These are phyloP conservation scores for Penicillium sp. DNA, from an alignment of 2,329 filamentous ascomycete genomes.

Conservation along the genomic window DNA sequence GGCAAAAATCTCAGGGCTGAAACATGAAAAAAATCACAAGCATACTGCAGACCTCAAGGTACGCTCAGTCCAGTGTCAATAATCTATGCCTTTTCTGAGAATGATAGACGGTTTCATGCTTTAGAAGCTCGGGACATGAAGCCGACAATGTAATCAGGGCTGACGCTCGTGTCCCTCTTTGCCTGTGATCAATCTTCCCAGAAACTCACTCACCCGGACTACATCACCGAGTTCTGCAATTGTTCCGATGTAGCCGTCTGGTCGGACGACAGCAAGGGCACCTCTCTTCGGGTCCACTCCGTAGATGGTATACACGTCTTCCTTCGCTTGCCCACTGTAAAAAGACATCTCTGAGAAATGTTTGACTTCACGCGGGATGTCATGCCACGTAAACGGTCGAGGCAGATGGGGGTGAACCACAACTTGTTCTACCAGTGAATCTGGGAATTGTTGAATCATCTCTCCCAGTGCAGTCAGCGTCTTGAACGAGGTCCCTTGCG, in stretches of 20 bases:
- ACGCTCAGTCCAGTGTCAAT: too few relatives aligned
- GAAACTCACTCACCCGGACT: conserved; percentile 20
- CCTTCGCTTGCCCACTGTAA: conserved; percentile 28
- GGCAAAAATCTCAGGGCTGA: too few relatives aligned
- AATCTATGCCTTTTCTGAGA: too few relatives aligned
- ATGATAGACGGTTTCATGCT: too few relatives aligned
- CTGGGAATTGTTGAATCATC: conserved; percentile 23
- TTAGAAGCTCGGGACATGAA: neutral
- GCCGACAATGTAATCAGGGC: neutral
- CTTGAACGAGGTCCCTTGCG: conserved; percentile 21
- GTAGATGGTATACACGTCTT: conserved; percentile 33
- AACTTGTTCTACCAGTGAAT: conserved; percentile 28
- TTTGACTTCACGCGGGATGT: conserved; percentile 28
- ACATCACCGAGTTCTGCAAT: conserved; percentile 25
- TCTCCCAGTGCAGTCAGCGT: conserved; percentile 20
- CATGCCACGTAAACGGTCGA: conserved; percentile 29
- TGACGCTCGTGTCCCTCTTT: neutral
- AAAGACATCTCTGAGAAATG: conserved; percentile 32
- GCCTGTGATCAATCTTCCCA: conserved; percentile 13
- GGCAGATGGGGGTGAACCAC: conserved; percentile 29
- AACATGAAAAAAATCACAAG: too few relatives aligned
- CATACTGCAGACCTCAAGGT: too few relatives aligned
- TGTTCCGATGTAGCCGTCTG: conserved; percentile 35
- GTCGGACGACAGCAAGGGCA: conserved; percentile 32
- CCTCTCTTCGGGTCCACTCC: conserved; percentile 29